Evolutionary conservation across 768 basidiomycete genomes (phyloP), one percentile per base, ranked within the genome.

Genomic region (Boletus subparvulus): DNA sequence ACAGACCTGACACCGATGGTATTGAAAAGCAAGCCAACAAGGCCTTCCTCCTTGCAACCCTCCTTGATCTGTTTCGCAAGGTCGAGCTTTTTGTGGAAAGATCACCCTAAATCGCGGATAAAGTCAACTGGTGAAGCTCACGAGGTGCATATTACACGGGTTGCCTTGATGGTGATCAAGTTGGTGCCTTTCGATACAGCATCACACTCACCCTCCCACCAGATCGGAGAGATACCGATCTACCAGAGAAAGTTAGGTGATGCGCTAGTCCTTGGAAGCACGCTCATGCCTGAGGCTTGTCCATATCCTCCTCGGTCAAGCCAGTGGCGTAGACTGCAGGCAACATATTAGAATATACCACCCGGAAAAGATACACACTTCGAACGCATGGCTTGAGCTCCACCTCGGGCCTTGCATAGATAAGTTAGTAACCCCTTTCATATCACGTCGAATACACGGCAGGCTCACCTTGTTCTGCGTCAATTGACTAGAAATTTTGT

Each of bases 151-250:
- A 66, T 94, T 94, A 69, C 92, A 94, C 4, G 92, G 91, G 69
- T 93, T 94, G 39, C 91, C 90, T 67, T 87, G 58, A 50, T 30
- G 26, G 19, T 47, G 36, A 52, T 58, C 21, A 53, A 50, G 41
- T 40, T 21, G 21, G 41, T 53, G 12, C 21, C 21, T 46, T 47
- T 24, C 2, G 39, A 40, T 17, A 36, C 36, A 45, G 44, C 11
- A 41, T 26, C 16, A 39, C 11, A 50, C 61, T 58, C 61, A 87
- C 91, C 91, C 80, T 94, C 92, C 90, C 91, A 94, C 92, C 92
- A 94, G 50, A 93, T 80, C 4, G 90, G 86, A 32, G 89, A 89
- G 65, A 94, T 92, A 45, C 92, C 92, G 65, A 94, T 87, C 88
- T 92, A 41, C 10, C 45, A 67, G 21, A 61, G 24, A 36, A 54